phyloP scores from a whole-genome alignment of 2,329 filamentous ascomycete species.

The Tolypocladium ovalisporum region DNA sequence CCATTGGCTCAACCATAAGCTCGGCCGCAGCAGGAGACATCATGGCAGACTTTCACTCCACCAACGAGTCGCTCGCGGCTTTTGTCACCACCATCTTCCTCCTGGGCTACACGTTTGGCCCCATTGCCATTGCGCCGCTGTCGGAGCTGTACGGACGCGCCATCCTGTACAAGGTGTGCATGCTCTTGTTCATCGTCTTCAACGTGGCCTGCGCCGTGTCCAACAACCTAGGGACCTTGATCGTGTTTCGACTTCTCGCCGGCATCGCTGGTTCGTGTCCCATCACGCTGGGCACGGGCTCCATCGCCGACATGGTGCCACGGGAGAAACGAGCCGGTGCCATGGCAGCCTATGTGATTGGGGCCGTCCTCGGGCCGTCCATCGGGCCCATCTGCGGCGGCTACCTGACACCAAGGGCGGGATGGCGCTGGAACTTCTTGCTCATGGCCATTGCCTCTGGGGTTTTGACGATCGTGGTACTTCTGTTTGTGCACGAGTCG shows the following conservation, averaged over 20 bases:
- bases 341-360: slow-evolving; percentile 53
- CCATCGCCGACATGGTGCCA: slow-evolving; percentile 52
- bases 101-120: slow-evolving; percentile 45
- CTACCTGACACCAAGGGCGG: slow-evolving; percentile 25
- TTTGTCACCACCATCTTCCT: slow-evolving; percentile 35
- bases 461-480: slow-evolving; percentile 15
- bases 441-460: slow-evolving; percentile 15
- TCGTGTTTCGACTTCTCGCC: slow-evolving; percentile 51
- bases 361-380: slow-evolving; percentile 47
- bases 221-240: slow-evolving; percentile 51
- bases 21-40: background rate
- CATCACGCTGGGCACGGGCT: slow-evolving; percentile 56
- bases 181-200: slow-evolving; percentile 49
- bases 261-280: slow-evolving; percentile 51
- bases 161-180: slow-evolving; percentile 18
- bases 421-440: slow-evolving; percentile 39
- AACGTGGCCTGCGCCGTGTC: slow-evolving; percentile 28
- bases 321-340: slow-evolving; percentile 50
- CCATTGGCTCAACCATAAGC: background rate
- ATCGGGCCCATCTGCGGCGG: slow-evolving; percentile 38
- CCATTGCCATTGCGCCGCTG: slow-evolving; percentile 51
- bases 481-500: slow-evolving; percentile 48
- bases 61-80: slow-evolving; percentile 23
- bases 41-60: slow-evolving; percentile 24
- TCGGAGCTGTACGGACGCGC: slow-evolving; percentile 51